Conservation (phyloP, 306 rosid species). For the Dryas alaskensis region DNA sequence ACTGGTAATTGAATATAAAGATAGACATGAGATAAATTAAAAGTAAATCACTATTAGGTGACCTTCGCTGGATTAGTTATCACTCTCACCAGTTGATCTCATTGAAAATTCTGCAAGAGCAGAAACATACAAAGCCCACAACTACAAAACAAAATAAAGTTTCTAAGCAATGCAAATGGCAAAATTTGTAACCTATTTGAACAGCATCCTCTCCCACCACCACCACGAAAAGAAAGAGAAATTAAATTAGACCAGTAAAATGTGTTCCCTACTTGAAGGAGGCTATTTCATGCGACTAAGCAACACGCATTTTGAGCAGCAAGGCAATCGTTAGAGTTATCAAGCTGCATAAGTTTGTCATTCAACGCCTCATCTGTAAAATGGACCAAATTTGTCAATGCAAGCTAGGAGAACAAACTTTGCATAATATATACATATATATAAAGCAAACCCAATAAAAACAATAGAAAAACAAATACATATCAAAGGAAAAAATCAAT, state of each 20-base stretch:
- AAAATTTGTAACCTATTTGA: not conserved
- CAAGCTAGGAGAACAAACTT: not conserved
- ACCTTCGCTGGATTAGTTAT: too few species aligned
- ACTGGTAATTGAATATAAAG: too few species aligned
- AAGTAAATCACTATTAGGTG: too few species aligned
- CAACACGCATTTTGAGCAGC: not conserved
- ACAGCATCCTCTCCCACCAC: not conserved
- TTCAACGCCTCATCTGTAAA: constrained; percentile 16
- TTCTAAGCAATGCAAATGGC: not conserved
- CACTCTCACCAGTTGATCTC: not conserved
- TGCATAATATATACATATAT: not conserved
- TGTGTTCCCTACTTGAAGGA: not conserved
- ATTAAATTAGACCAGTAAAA: not conserved
- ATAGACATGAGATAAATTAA: too few species aligned
- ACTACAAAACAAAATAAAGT: not conserved
- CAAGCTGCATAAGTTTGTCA: not conserved
- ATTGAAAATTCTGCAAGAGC: not conserved
- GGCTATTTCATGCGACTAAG: not conserved
- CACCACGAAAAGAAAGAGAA: not conserved
- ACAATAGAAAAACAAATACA: not conserved
- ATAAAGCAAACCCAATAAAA: not conserved
- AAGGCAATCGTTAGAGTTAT: not conserved
- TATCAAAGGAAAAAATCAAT: not conserved
- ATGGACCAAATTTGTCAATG: not conserved
- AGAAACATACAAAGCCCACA: not conserved